phyloP scores from a whole-genome alignment of 805 yeast genomes.

The Saccharomycopsis lassenensis region DNA sequence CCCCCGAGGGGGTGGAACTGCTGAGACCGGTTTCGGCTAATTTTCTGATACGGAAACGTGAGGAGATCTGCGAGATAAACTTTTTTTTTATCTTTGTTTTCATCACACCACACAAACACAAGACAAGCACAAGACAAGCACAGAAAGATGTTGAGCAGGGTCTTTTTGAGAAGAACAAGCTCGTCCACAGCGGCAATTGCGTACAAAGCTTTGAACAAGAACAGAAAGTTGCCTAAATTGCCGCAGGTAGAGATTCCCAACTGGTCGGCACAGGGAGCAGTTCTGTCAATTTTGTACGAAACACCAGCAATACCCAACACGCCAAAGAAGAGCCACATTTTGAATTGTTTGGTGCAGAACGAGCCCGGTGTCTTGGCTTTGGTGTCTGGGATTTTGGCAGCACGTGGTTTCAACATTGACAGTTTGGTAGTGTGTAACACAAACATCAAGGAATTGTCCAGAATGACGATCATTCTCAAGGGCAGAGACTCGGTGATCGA shows the following conservation, averaged over 20 bases:
- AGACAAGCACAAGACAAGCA: too few species aligned
- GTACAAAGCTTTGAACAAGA: constrained; percentile 82
- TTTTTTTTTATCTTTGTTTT: too few species aligned
- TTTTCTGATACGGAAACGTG: too few species aligned
- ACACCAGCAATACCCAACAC: constrained; percentile 50
- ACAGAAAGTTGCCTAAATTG: constrained; percentile 76
- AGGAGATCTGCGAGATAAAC: too few species aligned
- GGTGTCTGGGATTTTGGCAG: constrained; percentile 92
- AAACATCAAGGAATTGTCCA: constrained; percentile 85
- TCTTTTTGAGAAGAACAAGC: constrained; percentile 23
- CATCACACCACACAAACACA: too few species aligned
- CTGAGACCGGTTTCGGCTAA: too few species aligned
- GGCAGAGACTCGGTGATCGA: constrained; percentile 96
- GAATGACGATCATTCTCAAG: constrained; percentile 91
- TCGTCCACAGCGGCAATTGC: constrained; percentile 91
- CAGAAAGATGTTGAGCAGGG: too few species aligned
- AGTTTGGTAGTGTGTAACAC: constrained; percentile 95
- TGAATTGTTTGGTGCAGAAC: constrained; percentile 95
- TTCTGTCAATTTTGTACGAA: constrained; percentile 88
- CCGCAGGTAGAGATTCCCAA: constrained; percentile 89
- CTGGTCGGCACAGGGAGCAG: constrained; percentile 96
- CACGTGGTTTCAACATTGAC: constrained; percentile 96
- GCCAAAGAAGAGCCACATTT: constrained; percentile 74
- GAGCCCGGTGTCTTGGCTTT: constrained; percentile 96
- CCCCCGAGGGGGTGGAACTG: too few species aligned